Percentiles rank a stretch among this genome's conserved stretches.
Conservation (phyloP, 129 eudicot genomes). For the Solidago caesia region DNA sequence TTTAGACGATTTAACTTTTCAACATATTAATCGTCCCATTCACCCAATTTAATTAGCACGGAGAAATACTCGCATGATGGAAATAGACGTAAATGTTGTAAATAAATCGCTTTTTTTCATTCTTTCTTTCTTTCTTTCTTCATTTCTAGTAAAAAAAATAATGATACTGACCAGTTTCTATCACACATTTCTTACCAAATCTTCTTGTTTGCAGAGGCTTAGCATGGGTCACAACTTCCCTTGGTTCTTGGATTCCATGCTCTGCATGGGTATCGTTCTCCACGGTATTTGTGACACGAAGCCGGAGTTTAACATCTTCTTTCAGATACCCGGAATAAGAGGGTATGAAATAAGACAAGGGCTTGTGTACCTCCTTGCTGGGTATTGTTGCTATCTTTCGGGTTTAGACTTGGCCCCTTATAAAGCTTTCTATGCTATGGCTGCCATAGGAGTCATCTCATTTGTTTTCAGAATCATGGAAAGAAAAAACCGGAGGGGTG, state of each 20-base stretch:
- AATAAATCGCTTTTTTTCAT: background rate
- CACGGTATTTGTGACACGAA: constrained; percentile 80
- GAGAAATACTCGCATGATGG: background rate
- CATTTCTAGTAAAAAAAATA: background rate
- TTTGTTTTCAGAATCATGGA: constrained; percentile 61
- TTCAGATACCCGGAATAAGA: constrained; percentile 51
- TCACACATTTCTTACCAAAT: constrained; percentile 16
- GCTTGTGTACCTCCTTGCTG: constrained; percentile 72
- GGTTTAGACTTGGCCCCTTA: constrained; percentile 90
- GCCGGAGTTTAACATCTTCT: constrained; percentile 76
- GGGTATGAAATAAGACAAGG: constrained; percentile 65
- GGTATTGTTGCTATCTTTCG: constrained; percentile 62
- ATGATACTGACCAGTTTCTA: background rate
- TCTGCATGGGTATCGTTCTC: constrained; percentile 74
- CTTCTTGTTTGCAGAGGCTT: constrained; percentile 60
- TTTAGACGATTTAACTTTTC: no score
- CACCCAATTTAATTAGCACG: background rate
- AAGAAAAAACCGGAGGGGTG: constrained; percentile 61
- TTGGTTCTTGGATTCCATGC: constrained; percentile 73
- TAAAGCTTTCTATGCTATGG: constrained; percentile 78
- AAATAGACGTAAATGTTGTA: background rate
- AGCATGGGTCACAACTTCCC: constrained; percentile 70
- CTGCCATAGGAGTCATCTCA: constrained; percentile 60
- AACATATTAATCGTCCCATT: no score
- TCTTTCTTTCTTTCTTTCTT: background rate